These are phyloP conservation scores for Ephemerocybe angulata DNA, from an alignment of 768 basidiomycete genomes.

Conservation along the genomic window DNA sequence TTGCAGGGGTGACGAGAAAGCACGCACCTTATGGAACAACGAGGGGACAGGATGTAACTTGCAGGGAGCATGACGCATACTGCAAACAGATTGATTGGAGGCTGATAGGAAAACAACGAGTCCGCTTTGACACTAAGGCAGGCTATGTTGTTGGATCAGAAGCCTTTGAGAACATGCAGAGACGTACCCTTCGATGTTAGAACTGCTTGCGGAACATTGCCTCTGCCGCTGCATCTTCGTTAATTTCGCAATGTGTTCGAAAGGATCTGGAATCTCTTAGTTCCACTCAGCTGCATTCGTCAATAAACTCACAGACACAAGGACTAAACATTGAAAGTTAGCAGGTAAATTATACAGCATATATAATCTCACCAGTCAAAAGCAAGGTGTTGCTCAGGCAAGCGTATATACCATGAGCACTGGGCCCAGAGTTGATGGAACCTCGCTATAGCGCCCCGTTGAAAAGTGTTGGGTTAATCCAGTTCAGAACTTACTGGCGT, in stretches of 20 bases:
- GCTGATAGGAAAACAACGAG: conserved; percentile 89
- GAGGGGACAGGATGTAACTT: conserved; percentile 80
- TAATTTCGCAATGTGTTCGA: conserved; percentile 95
- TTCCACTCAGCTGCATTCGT: background rate
- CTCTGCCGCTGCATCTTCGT: conserved; percentile 89
- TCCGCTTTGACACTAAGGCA: conserved; percentile 82
- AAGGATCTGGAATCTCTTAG: conserved; percentile 57
- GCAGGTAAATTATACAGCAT: conserved; percentile 5
- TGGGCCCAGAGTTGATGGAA: conserved; percentile 90
- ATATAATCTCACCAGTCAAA: conserved; percentile 61
- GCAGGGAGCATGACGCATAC: conserved; percentile 83
- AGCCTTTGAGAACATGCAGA: background rate
- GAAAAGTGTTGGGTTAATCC: background rate
- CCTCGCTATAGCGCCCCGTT: conserved; percentile 35
- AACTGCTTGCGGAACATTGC: conserved; percentile 92
- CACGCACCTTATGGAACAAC: conserved; percentile 90
- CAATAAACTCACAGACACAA: conserved; percentile 62
- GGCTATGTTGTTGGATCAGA: conserved; percentile 38
- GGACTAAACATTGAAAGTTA: conserved; percentile 40
- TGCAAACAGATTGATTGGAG: conserved; percentile 88
- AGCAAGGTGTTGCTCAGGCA: conserved; percentile 90
- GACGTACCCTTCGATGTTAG: conserved; percentile 85
- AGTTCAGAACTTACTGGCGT: conserved; percentile 54
- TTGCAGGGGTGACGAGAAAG: conserved; percentile 7
- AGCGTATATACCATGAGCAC: conserved; percentile 89